These are phyloP conservation scores for Coemansia reversa DNA, from an alignment of 192 early-diverging fungal genomes.

Conservation along the genomic window DNA sequence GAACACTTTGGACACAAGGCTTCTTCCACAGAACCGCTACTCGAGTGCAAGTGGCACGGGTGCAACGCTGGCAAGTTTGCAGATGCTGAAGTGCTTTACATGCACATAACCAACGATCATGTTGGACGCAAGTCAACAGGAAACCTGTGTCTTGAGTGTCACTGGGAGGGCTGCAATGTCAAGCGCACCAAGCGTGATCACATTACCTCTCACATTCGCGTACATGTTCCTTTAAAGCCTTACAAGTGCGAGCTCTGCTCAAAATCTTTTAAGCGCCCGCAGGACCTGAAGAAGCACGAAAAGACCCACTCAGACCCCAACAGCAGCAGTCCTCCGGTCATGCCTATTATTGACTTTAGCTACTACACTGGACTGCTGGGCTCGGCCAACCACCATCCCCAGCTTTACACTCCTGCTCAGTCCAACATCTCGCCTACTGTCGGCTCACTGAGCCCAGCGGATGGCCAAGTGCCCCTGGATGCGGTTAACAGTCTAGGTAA, in stretches of 20 bases:
- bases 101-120: slow-evolving; percentile 84
- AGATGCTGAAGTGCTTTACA: slow-evolving; percentile 82
- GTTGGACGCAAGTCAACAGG: slow-evolving; percentile 85
- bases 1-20: slow-evolving; percentile 20
- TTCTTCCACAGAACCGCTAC: background rate
- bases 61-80: slow-evolving; percentile 53
- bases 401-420: slow-evolving; percentile 26
- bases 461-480: slow-evolving; percentile 33
- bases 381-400: slow-evolving; percentile 1
- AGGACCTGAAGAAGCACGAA: slow-evolving; percentile 95
- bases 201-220: slow-evolving; percentile 93
- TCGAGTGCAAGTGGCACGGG: slow-evolving; percentile 42
- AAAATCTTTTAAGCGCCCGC: slow-evolving; percentile 90
- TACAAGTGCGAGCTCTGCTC: slow-evolving; percentile 78
- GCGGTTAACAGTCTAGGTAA: slow-evolving; percentile 12
- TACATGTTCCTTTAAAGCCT: slow-evolving; percentile 92
- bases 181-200: slow-evolving; percentile 88
- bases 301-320: slow-evolving; percentile 65
- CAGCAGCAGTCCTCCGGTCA: slow-evolving; percentile 18
- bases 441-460: slow-evolving; percentile 40
- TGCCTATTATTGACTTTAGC: slow-evolving; percentile 33
- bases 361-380: slow-evolving; percentile 22
- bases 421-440: slow-evolving; percentile 36
- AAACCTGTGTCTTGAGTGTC: slow-evolving; percentile 85
- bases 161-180: slow-evolving; percentile 80